Evolutionary conservation across 768 basidiomycete genomes (phyloP).

Genomic region (Mrakia blollopis): DNA sequence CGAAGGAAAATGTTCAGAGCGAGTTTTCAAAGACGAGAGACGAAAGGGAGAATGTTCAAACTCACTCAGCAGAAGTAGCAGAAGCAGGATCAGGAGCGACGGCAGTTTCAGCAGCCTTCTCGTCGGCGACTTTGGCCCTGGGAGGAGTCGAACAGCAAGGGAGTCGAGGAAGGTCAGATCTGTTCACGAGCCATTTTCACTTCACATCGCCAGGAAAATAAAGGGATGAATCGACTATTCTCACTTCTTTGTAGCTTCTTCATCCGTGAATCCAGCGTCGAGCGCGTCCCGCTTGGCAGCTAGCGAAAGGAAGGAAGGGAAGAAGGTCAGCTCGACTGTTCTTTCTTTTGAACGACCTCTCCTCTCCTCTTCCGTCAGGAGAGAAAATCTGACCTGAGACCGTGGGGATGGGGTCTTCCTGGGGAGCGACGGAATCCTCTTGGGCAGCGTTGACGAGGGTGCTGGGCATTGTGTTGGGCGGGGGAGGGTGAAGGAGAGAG

Average conservation of each 20-base stretch:
- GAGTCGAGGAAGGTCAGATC: not conserved
- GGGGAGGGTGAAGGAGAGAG: not conserved
- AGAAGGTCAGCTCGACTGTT: slow-evolving; percentile 9
- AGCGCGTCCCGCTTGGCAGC: slow-evolving; percentile 3
- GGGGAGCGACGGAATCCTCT: slow-evolving; percentile 13
- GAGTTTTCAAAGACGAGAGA: not conserved
- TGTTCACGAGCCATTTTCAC: not conserved
- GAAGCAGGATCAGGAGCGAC: slow-evolving; percentile 1
- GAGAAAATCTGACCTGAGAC: not conserved
- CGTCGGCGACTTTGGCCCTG: not conserved
- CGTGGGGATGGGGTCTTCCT: not conserved
- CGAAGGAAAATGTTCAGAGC: not conserved
- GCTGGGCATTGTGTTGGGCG: no score
- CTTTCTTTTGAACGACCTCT: not conserved
- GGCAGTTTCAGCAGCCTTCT: not conserved
- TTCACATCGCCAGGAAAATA: no score
- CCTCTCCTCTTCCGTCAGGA: not conserved
- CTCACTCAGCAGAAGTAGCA: slow-evolving; percentile 5
- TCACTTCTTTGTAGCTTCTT: not conserved
- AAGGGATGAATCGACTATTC: no score
- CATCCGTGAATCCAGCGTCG: not conserved
- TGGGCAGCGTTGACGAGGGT: not conserved
- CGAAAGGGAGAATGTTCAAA: not conserved
- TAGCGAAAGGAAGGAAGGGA: not conserved
- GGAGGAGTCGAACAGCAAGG: not conserved